Base-by-base conservation (phyloP, 1,284 basidiomycete genomes). In the Trichosporon inkin region DNA sequence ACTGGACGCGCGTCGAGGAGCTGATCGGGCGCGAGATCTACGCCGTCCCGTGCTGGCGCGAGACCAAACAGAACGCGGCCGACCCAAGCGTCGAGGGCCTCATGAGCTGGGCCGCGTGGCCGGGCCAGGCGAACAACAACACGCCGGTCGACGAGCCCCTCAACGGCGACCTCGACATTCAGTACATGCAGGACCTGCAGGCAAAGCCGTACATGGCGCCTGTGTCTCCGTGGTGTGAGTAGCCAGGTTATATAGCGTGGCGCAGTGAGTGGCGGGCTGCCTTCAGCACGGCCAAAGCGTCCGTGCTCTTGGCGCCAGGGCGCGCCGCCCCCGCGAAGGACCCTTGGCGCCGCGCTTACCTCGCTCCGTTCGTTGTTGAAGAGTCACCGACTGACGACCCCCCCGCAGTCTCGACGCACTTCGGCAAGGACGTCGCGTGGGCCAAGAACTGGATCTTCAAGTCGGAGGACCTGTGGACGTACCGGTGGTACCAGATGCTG, bases 371-470 rank as follows among this genome's bases (percentile, higher is more conserved):
- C n/a, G n/a, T n/a, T n/a, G n/a, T 32, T 4, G 28, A 32, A 32
- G 5, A 32, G 5, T 38, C 36, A 38, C 10, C 10, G 5, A 37
- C 56, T 64, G 44, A 60, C 58, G 8, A n/a, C 28, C 10, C 10
- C n/a, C n/a, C n/a, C n/a, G n/a, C 47, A 73, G 71, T 78, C 73
- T 73, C 67, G 53, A 77, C 78, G 8, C 78, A 79, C 64, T 78
- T 76, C 55, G 73, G 72, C 32, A 59, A 64, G 20, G 72, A 77
- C 38, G 72, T 74, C 3, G 58, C 73, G 5, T 79, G 75, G 63
- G 55, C 67, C 39, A 79, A 79, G 63, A 79, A 79, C 68, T 78
- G 68, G 68, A 40, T 78, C 24, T 79, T 78, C 70, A 71, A 75
- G 62, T 68, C 70, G 16, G 78, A 79, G 58, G 64, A 65, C 6